A percentile compares a stretch with the other conserved stretches of the same genome.
Evolutionary conservation across 1,284 basidiomycete species (phyloP).

Genomic region (Cryptococcus sp.): DNA sequence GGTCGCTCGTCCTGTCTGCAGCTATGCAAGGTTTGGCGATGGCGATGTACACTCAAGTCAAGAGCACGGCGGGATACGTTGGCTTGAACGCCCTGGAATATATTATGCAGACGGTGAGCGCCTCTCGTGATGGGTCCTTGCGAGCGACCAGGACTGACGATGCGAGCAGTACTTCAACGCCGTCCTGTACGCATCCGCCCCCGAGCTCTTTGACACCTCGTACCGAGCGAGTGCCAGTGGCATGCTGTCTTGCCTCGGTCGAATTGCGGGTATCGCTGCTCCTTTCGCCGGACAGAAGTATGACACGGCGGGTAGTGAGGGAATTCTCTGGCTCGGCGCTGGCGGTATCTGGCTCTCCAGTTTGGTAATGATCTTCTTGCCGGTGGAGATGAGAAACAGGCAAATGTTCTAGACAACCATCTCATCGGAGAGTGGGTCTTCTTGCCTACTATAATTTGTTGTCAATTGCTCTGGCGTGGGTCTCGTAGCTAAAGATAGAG

Average conservation of each 20-base stretch:
- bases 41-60: slow-evolving; percentile 52
- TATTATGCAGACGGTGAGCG: slow-evolving; percentile 46
- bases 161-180: slow-evolving; percentile 46
- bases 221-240: slow-evolving; percentile 49
- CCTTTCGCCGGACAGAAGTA: slow-evolving; percentile 30
- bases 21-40: slow-evolving; percentile 51
- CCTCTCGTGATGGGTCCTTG: not conserved
- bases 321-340: slow-evolving; percentile 48
- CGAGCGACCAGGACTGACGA: not conserved
- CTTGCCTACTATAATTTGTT: too few relatives aligned
- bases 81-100: slow-evolving; percentile 52
- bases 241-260: slow-evolving; percentile 19
- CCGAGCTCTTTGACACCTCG: slow-evolving; percentile 52
- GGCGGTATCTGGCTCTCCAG: slow-evolving; percentile 44
- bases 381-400: slow-evolving; percentile 44
- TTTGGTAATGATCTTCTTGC: slow-evolving; percentile 39
- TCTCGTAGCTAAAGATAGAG: too few relatives aligned
- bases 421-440: too few relatives aligned
- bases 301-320: slow-evolving; percentile 27
- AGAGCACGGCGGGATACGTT: slow-evolving; percentile 41
- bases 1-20: slow-evolving; percentile 52
- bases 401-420: slow-evolving; percentile 37
- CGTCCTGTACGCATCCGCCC: slow-evolving; percentile 53
- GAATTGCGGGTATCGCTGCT: slow-evolving; percentile 20
- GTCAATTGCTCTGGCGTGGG: too few relatives aligned